These are phyloP conservation scores for Melampsora americana DNA, from an alignment of 1,284 basidiomycete species.

Conservation along the genomic window DNA sequence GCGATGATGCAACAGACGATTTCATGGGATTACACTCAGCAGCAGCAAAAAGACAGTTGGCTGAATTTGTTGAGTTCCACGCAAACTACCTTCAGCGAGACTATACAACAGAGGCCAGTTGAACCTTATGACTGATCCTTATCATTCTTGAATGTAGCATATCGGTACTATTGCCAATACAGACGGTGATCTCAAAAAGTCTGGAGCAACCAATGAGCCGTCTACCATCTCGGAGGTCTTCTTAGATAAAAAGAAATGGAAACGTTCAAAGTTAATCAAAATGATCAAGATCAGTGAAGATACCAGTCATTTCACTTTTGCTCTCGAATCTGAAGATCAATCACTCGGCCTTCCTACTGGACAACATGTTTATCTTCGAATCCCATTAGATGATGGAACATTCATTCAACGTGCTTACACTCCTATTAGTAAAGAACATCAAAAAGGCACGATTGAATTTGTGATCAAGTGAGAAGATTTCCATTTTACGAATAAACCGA, in stretches of 20 bases:
- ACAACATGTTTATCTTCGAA: slow-evolving; percentile 64
- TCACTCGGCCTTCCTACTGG: slow-evolving; percentile 64
- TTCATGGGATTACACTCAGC: slow-evolving; percentile 63
- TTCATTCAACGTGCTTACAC: slow-evolving; percentile 66
- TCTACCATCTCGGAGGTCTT: slow-evolving; percentile 54
- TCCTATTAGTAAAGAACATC: slow-evolving; percentile 60
- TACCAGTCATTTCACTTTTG: slow-evolving; percentile 62
- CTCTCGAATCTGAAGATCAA: slow-evolving; percentile 58
- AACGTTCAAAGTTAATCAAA: slow-evolving; percentile 57
- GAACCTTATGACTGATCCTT: slow-evolving; percentile 45
- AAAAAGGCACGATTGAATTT: slow-evolving; percentile 59
- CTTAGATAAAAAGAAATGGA: slow-evolving; percentile 62
- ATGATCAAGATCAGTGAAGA: slow-evolving; percentile 60
- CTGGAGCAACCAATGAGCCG: neutral
- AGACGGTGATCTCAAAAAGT: slow-evolving; percentile 35
- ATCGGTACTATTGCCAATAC: slow-evolving; percentile 57
- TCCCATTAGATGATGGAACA: slow-evolving; percentile 58
- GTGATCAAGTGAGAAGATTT: slow-evolving; percentile 38
- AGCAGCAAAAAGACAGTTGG: slow-evolving; percentile 59
- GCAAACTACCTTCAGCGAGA: neutral
- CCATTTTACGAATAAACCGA: too few relatives aligned
- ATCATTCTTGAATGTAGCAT: slow-evolving; percentile 53
- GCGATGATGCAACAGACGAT: slow-evolving; percentile 66
- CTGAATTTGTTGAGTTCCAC: slow-evolving; percentile 54
- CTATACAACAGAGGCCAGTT: slow-evolving; percentile 46